Percentiles rank a stretch among this genome's conserved stretches.
phyloP scores from a whole-genome alignment of 129 eudicot genomes.

The Ambrosia trifida region DNA sequence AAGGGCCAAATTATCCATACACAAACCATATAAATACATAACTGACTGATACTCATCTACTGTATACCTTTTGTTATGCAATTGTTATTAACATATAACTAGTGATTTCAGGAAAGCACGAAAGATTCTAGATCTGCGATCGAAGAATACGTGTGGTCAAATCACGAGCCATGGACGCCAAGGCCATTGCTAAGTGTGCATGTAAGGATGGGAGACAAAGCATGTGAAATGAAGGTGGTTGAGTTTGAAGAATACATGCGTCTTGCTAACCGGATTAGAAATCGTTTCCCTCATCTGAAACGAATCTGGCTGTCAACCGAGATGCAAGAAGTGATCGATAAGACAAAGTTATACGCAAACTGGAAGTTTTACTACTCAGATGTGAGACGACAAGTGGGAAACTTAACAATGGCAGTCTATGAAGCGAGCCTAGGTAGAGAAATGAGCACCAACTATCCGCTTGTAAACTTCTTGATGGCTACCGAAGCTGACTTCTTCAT shows the following conservation, averaged over 20 bases:
- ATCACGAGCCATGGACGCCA: constrained; percentile 88
- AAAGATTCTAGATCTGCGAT: constrained; percentile 46
- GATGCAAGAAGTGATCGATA: constrained; percentile 90
- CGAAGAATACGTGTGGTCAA: constrained; percentile 92
- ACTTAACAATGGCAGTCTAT: constrained; percentile 82
- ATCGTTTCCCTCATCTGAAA: constrained; percentile 71
- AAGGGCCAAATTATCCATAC: too few relatives aligned
- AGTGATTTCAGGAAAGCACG: constrained; percentile 36
- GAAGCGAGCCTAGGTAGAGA: constrained; percentile 86
- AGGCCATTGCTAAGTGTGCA: constrained; percentile 90
- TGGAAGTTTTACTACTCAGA: constrained; percentile 89
- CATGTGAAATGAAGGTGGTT: constrained; percentile 94
- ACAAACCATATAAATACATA: too few relatives aligned
- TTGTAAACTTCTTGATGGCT: constrained; percentile 94
- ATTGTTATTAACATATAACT: neutral
- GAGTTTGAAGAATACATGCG: constrained; percentile 84
- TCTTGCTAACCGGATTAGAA: constrained; percentile 68
- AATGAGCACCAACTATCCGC: constrained; percentile 92
- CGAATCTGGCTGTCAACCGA: constrained; percentile 93
- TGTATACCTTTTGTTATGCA: too few relatives aligned
- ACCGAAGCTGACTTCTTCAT: constrained; percentile 85
- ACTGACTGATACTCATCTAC: too few relatives aligned
- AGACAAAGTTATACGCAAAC: constrained; percentile 44
- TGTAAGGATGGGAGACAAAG: constrained; percentile 98
- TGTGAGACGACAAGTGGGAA: constrained; percentile 77